phyloP scores from a whole-genome alignment of 2,329 filamentous ascomycete species.

The Diplodia mutila region DNA sequence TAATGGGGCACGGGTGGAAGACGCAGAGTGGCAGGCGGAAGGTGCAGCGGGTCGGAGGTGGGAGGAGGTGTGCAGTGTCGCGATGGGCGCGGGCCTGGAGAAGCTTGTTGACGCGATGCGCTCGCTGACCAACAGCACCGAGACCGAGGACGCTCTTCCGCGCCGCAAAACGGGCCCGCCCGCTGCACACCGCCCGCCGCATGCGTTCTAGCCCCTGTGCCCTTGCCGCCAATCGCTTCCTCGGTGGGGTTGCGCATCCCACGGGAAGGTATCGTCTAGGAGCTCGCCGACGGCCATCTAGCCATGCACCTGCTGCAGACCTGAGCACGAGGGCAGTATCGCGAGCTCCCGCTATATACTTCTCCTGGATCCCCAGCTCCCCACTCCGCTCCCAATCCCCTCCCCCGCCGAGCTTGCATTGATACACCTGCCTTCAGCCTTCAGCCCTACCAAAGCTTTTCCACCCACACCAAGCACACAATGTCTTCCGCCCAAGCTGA shows the following conservation, averaged over 20 bases:
- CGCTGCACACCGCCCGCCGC: conserved; percentile 30
- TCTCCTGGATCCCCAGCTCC: neutral
- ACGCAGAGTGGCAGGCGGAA: neutral
- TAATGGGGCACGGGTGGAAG: neutral
- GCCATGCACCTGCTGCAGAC: conserved; percentile 19
- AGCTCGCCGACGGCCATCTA: conserved; percentile 39
- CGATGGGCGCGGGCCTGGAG: neutral
- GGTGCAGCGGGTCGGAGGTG: neutral
- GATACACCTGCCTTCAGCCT: neutral
- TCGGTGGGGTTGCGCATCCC: conserved; percentile 19
- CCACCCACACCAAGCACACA: neutral
- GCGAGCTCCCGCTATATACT: conserved; percentile 6
- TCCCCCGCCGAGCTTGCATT: neutral
- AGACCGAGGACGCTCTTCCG: neutral
- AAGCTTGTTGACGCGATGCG: conserved; percentile 17
- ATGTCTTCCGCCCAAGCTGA: conserved; percentile 31
- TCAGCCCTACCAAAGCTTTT: conserved; percentile 13
- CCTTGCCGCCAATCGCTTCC: conserved; percentile 24
- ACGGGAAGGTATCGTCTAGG: conserved; percentile 27
- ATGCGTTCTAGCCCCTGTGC: conserved; percentile 29
- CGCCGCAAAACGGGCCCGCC: conserved; percentile 17
- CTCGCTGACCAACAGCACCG: neutral
- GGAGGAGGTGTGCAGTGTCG: neutral
- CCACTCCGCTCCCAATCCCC: neutral
- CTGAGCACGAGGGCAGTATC: conserved; percentile 17